These are phyloP conservation scores for Talaromyces sp. DNA, from an alignment of 2,329 filamentous ascomycete species.

Conservation along the genomic window DNA sequence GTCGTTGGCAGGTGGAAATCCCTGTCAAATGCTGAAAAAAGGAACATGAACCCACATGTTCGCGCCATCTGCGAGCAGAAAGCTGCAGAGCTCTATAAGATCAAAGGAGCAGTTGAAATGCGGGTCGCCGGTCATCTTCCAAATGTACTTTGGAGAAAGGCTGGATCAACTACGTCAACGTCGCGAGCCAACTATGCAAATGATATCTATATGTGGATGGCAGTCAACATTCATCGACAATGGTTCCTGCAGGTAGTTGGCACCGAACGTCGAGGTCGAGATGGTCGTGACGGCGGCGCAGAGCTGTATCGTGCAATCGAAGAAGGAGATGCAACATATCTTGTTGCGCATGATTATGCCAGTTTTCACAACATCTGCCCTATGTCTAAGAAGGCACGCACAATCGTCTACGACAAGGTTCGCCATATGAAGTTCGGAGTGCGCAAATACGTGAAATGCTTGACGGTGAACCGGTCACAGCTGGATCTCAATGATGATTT, in stretches of 20 bases:
- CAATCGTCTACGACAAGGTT: conserved; percentile 28
- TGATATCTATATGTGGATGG: conserved; percentile 53
- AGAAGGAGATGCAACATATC: conserved; percentile 42
- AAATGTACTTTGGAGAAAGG: conserved; percentile 39
- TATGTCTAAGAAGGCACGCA: conserved; percentile 27
- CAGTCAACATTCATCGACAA: conserved; percentile 46
- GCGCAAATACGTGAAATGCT: conserved; percentile 27
- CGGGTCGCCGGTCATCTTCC: conserved; percentile 30
- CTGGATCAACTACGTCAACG: conserved; percentile 26
- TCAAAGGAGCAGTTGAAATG: conserved; percentile 29
- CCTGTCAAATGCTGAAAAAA: conserved; percentile 22
- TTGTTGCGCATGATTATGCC: conserved; percentile 33
- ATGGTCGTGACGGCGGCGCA: conserved; percentile 45
- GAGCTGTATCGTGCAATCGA: conserved; percentile 43
- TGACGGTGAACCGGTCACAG: conserved; percentile 40
- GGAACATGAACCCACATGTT: conserved; percentile 21
- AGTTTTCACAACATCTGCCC: conserved; percentile 28
- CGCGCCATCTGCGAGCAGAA: conserved; percentile 27
- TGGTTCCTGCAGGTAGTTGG: conserved; percentile 43
- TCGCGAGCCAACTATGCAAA: conserved; percentile 44
- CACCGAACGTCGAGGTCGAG: conserved; percentile 36
- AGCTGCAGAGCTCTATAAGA: conserved; percentile 22
- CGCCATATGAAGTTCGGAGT: conserved; percentile 41
- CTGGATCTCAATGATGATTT: conserved; percentile 35
- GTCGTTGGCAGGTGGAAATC: conserved; percentile 31